Conservation (phyloP, 768 basidiomycete genomes). For the Amanita subjunquillea region DNA sequence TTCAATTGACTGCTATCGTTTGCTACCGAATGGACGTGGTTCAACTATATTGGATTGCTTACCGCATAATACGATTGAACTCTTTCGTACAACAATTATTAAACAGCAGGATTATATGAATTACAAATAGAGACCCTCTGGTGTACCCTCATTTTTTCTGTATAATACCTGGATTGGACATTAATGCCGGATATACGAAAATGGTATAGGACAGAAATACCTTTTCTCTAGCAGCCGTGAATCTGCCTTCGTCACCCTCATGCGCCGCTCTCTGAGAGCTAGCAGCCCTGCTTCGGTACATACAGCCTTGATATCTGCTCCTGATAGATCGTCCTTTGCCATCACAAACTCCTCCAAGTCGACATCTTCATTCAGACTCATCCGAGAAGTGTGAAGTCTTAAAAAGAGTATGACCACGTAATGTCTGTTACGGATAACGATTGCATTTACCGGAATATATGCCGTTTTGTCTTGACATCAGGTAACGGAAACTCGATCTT, state of each 20-base stretch:
- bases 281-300: slow-evolving; percentile 98
- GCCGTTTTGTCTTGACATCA: slow-evolving; percentile 97
- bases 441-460: slow-evolving; percentile 77
- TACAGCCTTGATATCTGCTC: slow-evolving; percentile 98
- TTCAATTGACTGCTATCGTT: neutral
- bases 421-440: neutral
- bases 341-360: slow-evolving; percentile 94
- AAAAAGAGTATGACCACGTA: slow-evolving; percentile 5
- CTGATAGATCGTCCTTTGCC: slow-evolving; percentile 92
- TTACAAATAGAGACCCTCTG: slow-evolving; percentile 80
- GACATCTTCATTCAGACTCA: slow-evolving; percentile 83
- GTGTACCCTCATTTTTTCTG: slow-evolving; percentile 95
- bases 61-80: neutral
- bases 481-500: slow-evolving; percentile 98
- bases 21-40: neutral
- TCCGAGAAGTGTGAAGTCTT: slow-evolving; percentile 87
- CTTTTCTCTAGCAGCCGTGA: slow-evolving; percentile 89
- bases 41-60: neutral
- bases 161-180: slow-evolving; percentile 56
- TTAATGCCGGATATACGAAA: neutral
- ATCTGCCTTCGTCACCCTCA: slow-evolving; percentile 88
- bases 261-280: slow-evolving; percentile 88
- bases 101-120: slow-evolving; percentile 9
- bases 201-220: slow-evolving; percentile 26
- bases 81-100: slow-evolving; percentile 1